Percentiles rank a stretch among this genome's conserved stretches.
These are phyloP conservation scores for Ustilago vetiveriae DNA, from an alignment of 1,284 basidiomycete species.

Conservation along the genomic window DNA sequence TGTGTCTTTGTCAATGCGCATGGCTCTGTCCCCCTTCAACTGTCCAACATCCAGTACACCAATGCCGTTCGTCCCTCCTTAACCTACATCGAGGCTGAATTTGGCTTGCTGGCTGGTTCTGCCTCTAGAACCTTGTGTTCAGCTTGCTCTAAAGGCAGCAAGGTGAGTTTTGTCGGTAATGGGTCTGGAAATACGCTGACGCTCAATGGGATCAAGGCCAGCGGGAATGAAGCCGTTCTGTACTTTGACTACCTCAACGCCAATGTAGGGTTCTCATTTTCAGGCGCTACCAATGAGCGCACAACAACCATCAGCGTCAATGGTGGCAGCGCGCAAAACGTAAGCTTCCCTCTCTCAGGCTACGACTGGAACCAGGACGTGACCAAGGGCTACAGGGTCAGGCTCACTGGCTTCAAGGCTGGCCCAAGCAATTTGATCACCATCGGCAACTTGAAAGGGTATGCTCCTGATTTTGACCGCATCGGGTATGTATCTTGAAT, in stretches of 20 bases:
- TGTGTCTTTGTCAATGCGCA: no score
- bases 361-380: conserved; percentile 46
- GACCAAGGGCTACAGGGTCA: conserved; percentile 36
- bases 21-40: conserved; percentile 34
- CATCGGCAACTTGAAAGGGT: conserved; percentile 21
- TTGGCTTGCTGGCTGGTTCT: conserved; percentile 12
- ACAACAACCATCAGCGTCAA: conserved; percentile 40
- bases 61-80: conserved; percentile 7
- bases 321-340: conserved; percentile 27
- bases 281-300: conserved; percentile 29
- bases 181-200: conserved; percentile 22
- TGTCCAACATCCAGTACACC: conserved; percentile 30
- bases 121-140: conserved; percentile 19
- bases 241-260: conserved; percentile 53
- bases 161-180: conserved; percentile 33
- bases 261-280: conserved; percentile 34
- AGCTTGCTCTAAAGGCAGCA: conserved; percentile 35
- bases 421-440: conserved; percentile 31
- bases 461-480: conserved; percentile 45
- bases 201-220: conserved; percentile 22
- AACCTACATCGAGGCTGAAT: conserved; percentile 29
- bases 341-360: conserved; percentile 44
- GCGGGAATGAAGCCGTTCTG: conserved; percentile 18
- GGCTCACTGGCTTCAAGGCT: conserved; percentile 36
- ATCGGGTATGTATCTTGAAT: conserved; percentile 21